These are phyloP conservation scores for Aureobasidium sp. DNA, from an alignment of 2,329 filamentous ascomycete species.

Conservation along the genomic window DNA sequence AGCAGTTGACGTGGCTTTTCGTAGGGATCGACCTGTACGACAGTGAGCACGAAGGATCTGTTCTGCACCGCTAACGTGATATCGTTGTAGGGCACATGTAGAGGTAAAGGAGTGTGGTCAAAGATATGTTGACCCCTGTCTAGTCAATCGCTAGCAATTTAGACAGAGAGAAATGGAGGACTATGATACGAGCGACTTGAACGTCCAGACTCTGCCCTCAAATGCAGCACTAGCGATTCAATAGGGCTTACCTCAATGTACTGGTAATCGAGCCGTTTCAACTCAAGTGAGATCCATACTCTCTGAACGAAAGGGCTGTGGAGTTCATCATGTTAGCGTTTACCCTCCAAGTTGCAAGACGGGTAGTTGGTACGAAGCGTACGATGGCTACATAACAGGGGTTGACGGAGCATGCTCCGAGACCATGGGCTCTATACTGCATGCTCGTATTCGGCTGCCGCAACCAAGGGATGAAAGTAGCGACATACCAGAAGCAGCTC, in stretches of 20 bases:
- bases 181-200: background rate
- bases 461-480: background rate
- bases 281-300: slow-evolving; percentile 81
- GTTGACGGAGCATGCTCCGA: background rate
- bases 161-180: background rate
- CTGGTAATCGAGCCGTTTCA: slow-evolving; percentile 71
- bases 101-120: background rate
- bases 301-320: slow-evolving; percentile 73
- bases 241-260: slow-evolving; percentile 56
- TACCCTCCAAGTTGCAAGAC: background rate
- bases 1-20: slow-evolving; percentile 63
- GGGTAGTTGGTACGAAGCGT: background rate
- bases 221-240: background rate
- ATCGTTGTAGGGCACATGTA: background rate
- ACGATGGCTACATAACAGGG: background rate
- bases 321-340: background rate
- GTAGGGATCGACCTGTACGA: slow-evolving; percentile 60
- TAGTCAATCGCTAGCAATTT: background rate
- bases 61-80: background rate
- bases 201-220: background rate
- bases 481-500: slow-evolving; percentile 68
- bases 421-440: background rate
- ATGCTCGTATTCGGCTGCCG: background rate
- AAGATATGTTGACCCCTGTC: background rate
- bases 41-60: background rate